Evolutionary conservation across 2,329 filamentous ascomycete species (phyloP).

Genomic region (Dothideomycetes sp.): DNA sequence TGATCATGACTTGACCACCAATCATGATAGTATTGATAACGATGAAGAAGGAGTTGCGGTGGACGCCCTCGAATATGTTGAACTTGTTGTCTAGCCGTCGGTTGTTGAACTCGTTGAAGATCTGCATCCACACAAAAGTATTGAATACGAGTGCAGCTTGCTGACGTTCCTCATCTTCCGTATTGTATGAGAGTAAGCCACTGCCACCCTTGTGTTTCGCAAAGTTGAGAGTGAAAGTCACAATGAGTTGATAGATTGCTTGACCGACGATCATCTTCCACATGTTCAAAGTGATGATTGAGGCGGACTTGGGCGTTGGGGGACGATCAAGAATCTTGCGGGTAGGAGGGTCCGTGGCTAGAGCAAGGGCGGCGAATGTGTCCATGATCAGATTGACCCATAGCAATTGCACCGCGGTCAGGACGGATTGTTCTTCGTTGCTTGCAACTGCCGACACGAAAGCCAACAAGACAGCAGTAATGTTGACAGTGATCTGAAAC

Average conservation of each 20-base stretch:
- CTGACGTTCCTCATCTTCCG: slow-evolving; percentile 33
- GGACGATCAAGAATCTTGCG: slow-evolving; percentile 71
- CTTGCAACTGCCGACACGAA: slow-evolving; percentile 79
- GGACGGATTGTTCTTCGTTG: slow-evolving; percentile 56
- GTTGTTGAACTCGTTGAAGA: slow-evolving; percentile 98
- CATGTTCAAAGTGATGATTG: slow-evolving; percentile 81
- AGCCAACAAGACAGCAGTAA: slow-evolving; percentile 77
- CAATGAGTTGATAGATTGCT: slow-evolving; percentile 72
- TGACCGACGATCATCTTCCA: slow-evolving; percentile 99
- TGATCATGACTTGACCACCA: slow-evolving; percentile 78
- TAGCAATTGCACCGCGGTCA: slow-evolving; percentile 81
- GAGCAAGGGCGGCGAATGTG: slow-evolving; percentile 77
- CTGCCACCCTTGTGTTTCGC: slow-evolving; percentile 36
- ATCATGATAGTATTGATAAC: slow-evolving; percentile 79
- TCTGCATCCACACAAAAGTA: slow-evolving; percentile 99
- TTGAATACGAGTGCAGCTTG: slow-evolving; percentile 86
- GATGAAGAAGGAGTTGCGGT: slow-evolving; percentile 80
- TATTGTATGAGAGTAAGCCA: slow-evolving; percentile 47
- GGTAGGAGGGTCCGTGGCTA: slow-evolving; percentile 83
- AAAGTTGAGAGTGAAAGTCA: slow-evolving; percentile 76
- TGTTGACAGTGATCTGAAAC: slow-evolving; percentile 78
- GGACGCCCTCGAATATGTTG: slow-evolving; percentile 88
- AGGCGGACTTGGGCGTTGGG: slow-evolving; percentile 62
- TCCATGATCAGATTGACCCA: slow-evolving; percentile 99
- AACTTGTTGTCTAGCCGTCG: slow-evolving; percentile 87